phyloP scores from a whole-genome alignment of 1,284 basidiomycete genomes.

The Sporisorium sorghi region DNA sequence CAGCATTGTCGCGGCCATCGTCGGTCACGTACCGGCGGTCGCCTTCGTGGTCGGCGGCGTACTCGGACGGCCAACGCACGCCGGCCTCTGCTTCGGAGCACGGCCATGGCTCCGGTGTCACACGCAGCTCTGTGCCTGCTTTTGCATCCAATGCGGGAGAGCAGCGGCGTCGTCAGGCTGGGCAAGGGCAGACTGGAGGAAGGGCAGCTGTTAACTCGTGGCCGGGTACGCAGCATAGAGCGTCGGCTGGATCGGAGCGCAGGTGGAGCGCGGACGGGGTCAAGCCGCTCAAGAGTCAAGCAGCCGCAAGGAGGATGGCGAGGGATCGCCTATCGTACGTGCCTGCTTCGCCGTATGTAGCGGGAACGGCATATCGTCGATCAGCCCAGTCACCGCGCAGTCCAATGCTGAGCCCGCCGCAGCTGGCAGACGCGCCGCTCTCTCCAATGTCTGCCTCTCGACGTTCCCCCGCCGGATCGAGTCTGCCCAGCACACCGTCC shows the following conservation, averaged over 20 bases:
- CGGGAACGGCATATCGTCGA: background rate
- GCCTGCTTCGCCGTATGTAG: background rate
- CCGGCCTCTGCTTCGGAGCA: conserved; percentile 6
- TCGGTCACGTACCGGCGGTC: conserved; percentile 38
- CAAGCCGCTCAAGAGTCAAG: too few species aligned
- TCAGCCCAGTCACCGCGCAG: conserved; percentile 1
- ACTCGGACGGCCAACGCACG: conserved; percentile 19
- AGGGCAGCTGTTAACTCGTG: background rate
- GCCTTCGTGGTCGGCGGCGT: conserved; percentile 34
- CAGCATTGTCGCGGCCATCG: conserved; percentile 35
- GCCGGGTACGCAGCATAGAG: background rate
- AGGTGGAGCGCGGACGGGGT: conserved; percentile 6
- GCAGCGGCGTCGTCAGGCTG: too few species aligned
- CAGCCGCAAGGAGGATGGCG: too few species aligned
- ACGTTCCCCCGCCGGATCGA: background rate
- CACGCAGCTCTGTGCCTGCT: background rate
- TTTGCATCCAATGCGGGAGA: background rate
- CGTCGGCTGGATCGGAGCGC: background rate
- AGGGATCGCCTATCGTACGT: background rate
- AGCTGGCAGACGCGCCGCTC: background rate
- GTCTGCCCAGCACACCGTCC: background rate
- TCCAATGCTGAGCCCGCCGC: conserved; percentile 1
- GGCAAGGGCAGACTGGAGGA: too few species aligned
- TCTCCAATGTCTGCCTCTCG: background rate
- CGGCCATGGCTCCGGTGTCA: too few species aligned